phyloP scores from a whole-genome alignment of 176 grass and related monocot genomes.

The Oryza brachyantha region DNA sequence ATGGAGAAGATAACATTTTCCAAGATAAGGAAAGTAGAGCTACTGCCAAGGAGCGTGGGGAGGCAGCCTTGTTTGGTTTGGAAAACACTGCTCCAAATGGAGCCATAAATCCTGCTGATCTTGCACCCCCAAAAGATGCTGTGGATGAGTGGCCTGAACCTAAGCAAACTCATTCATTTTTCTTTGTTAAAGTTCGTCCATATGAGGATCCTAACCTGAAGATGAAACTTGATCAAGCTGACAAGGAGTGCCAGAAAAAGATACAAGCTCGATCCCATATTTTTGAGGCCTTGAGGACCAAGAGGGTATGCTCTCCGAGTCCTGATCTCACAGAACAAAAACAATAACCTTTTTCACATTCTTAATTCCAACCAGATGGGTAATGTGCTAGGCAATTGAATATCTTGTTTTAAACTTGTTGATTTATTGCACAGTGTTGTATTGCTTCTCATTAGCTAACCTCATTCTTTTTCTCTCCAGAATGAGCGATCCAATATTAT shows the following conservation, averaged over 20 bases:
- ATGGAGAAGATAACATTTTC: constrained; percentile 50
- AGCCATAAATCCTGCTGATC: constrained; percentile 29
- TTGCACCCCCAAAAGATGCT: constrained; percentile 63
- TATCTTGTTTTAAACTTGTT: constrained; percentile 18
- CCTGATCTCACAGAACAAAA: neutral
- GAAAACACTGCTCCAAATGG: constrained; percentile 43
- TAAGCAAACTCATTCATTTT: constrained; percentile 65
- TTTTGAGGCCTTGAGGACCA: constrained; percentile 61
- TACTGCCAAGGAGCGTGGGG: constrained; percentile 52
- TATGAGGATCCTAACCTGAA: constrained; percentile 84
- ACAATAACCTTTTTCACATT: neutral
- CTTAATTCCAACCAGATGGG: neutral
- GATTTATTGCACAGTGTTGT: neutral
- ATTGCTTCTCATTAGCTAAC: too few species aligned
- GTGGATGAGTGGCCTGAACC: constrained; percentile 84
- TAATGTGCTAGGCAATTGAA: neutral
- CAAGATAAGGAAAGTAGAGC: constrained; percentile 69
- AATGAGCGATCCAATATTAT: constrained; percentile 65
- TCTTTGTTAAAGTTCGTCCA: constrained; percentile 64
- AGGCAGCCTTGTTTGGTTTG: constrained; percentile 49
- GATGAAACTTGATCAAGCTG: constrained; percentile 74
- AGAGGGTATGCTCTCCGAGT: constrained; percentile 58
- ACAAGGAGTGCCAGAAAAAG: constrained; percentile 79
- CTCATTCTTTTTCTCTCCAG: constrained; percentile 42
- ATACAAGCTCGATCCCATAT: constrained; percentile 57